Evolutionary conservation across 1,139 yeast species (phyloP).

Genomic region (Pichia sp.): DNA sequence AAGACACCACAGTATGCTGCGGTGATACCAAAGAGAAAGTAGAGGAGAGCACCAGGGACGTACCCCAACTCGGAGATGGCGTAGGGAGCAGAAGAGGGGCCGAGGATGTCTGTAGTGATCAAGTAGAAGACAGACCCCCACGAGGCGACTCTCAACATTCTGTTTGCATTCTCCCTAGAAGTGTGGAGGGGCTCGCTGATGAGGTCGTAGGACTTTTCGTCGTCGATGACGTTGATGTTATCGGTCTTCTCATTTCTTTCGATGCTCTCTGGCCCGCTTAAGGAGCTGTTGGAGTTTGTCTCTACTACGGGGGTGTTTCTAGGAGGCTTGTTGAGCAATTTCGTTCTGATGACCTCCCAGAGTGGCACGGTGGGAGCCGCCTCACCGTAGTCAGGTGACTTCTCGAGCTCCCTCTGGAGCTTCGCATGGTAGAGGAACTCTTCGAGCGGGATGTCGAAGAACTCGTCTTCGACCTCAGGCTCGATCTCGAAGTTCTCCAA

Average conservation of each 20-base stretch:
- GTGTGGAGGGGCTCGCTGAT: conserved; percentile 10
- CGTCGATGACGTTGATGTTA: neutral
- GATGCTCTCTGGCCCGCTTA: neutral
- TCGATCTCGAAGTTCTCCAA: conserved; percentile 9
- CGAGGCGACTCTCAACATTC: conserved; percentile 16
- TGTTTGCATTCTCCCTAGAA: conserved; percentile 15
- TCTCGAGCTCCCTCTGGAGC: conserved; percentile 16
- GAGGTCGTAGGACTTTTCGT: conserved; percentile 2
- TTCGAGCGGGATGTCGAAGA: conserved; percentile 14
- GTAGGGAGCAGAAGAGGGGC: conserved; percentile 44
- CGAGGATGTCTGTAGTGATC: conserved; percentile 45
- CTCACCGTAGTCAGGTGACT: conserved; percentile 15
- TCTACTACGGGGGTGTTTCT: neutral
- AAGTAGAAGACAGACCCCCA: conserved; percentile 38
- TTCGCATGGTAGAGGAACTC: conserved; percentile 15
- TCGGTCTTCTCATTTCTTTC: neutral
- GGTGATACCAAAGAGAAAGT: conserved; percentile 36
- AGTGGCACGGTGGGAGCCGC: conserved; percentile 17
- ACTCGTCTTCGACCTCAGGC: conserved; percentile 9
- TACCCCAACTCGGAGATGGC: conserved; percentile 42
- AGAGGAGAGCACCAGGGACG: conserved; percentile 41
- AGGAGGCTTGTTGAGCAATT: conserved; percentile 9
- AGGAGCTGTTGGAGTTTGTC: neutral
- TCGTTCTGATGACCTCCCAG: conserved; percentile 13
- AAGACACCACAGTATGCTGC: conserved; percentile 36